Evolutionary conservation across 495 filamentous ascomycete genomes (phyloP), one percentile per base, ranked within the genome.

Genomic region (Pyrenopolyporus hunteri): DNA sequence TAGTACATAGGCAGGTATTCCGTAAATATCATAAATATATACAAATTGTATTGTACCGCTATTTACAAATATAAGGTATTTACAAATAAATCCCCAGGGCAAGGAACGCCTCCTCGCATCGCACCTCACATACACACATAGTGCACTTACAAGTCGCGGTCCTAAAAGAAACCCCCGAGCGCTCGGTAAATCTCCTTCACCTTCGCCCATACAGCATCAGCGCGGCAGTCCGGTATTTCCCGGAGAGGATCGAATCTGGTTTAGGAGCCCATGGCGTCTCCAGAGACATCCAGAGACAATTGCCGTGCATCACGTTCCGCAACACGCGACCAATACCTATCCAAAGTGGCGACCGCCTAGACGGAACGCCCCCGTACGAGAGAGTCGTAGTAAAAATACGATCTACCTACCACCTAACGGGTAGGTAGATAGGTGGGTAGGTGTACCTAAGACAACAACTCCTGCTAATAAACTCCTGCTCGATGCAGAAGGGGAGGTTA

Each of bases 161-260:
- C 33, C 36, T 35, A 42, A 58, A 64, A 64, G 33, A 48, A 58
- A 57, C 35, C n/a, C 31, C 60, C 60, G 60, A 64, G 33, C 32
- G 19, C 23, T 42, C 17, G 13, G 3, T 22, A n/a, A 20, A 22
- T 11, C 37, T 42, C 23, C 37, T 42, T 42, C 17, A 42, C 19
- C 4, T 6, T 42, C 19, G 19, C 23, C n/a, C n/a, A n/a, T 56
- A 56, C 49, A 20, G 19, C 2, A 33, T 20, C 17, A 23, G 43
- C 52, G 40, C 50, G 31, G 56, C 57, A 28, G n/a, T 31, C 22
- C 63, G 63, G 63, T 26, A 57, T 23, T 59, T 65, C 25, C 40
- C 57, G 63, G 44, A 51, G 36, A 50, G 32, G 28, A 13, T 17
- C 44, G 17, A 9, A 49, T 25, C 46, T 36, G 22, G 37, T 48